phyloP scores from a whole-genome alignment of 2,329 filamentous ascomycete species.

The Myotisia sp. region DNA sequence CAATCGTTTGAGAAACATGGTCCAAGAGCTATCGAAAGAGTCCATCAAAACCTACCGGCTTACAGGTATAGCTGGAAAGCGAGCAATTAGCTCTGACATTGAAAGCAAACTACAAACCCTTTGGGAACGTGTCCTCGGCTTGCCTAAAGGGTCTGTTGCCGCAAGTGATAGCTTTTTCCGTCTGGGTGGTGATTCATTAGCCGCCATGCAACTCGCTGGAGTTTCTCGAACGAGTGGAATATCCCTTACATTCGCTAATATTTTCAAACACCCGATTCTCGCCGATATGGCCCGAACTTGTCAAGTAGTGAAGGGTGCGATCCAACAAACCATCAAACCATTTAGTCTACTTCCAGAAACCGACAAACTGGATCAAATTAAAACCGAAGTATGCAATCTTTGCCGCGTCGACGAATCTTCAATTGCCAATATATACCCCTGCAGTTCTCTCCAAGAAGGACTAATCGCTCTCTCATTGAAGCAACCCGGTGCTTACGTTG shows the following conservation, averaged over 20 bases:
- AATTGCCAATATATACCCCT: constrained; percentile 30
- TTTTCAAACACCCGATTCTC: constrained; percentile 22
- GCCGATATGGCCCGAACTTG: constrained; percentile 19
- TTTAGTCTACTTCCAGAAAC: constrained; percentile 13
- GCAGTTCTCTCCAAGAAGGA: constrained; percentile 32
- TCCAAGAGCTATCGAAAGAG: constrained; percentile 11
- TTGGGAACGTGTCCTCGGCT: constrained; percentile 9
- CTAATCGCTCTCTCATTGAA: constrained; percentile 36
- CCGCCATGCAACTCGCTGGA: constrained; percentile 17
- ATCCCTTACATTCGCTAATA: constrained; percentile 13
- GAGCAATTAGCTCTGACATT: constrained; percentile 3
- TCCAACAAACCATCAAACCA: constrained; percentile 5
- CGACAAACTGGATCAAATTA: constrained; percentile 4
- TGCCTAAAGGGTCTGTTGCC: constrained; percentile 6
- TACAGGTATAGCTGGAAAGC: constrained; percentile 6
- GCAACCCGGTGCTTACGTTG: constrained; percentile 35
- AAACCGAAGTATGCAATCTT: constrained; percentile 15
- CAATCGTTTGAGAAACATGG: constrained; percentile 17
- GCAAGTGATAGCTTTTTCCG: constrained; percentile 14
- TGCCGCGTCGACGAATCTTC: constrained; percentile 19
- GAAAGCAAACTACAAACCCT: constrained; percentile 9
- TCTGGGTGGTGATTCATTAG: constrained; percentile 14
- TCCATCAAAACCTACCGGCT: constrained; percentile 9
- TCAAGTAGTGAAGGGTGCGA: constrained; percentile 2
- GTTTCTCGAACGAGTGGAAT: constrained; percentile 11